phyloP scores from a whole-genome alignment of 1,139 yeast species.

The Suhomyces terraborum region DNA sequence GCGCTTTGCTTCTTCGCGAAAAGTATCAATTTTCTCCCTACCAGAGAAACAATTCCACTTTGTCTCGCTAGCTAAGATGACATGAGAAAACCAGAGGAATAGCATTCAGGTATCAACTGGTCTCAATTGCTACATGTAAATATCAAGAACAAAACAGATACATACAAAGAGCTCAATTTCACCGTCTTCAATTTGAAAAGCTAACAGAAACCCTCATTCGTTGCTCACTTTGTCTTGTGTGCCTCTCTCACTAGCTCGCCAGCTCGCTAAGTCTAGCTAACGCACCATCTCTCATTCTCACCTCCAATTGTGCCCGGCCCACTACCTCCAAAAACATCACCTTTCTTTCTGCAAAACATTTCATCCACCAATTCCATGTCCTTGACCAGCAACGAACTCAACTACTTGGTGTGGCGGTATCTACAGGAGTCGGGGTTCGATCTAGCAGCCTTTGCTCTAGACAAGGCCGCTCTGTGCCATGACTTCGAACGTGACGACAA shows the following conservation, averaged over 20 bases:
- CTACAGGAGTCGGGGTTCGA: slow-evolving; percentile 86
- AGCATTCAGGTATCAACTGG: too few relatives aligned
- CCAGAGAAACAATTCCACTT: neutral
- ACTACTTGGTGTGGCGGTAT: slow-evolving; percentile 91
- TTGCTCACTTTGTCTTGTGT: too few relatives aligned
- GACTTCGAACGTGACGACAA: slow-evolving; percentile 53
- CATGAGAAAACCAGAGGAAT: too few relatives aligned
- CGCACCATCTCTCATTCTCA: neutral
- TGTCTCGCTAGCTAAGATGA: too few relatives aligned
- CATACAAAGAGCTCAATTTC: too few relatives aligned
- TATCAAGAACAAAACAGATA: too few relatives aligned
- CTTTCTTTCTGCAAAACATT: neutral
- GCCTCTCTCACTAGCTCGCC: neutral
- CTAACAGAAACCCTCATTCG: too few relatives aligned
- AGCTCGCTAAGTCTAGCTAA: neutral
- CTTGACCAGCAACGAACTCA: slow-evolving; percentile 78
- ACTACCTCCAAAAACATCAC: neutral
- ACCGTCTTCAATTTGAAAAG: too few relatives aligned
- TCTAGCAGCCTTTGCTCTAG: slow-evolving; percentile 78
- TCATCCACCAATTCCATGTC: slow-evolving; percentile 53
- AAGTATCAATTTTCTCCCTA: neutral
- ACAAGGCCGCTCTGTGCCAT: slow-evolving; percentile 69
- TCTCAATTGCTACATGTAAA: too few relatives aligned
- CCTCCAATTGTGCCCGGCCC: neutral
- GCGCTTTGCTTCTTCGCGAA: too few relatives aligned